phyloP scores from a whole-genome alignment of 2,329 filamentous ascomycete genomes.

The Paecilomyces formosus region DNA sequence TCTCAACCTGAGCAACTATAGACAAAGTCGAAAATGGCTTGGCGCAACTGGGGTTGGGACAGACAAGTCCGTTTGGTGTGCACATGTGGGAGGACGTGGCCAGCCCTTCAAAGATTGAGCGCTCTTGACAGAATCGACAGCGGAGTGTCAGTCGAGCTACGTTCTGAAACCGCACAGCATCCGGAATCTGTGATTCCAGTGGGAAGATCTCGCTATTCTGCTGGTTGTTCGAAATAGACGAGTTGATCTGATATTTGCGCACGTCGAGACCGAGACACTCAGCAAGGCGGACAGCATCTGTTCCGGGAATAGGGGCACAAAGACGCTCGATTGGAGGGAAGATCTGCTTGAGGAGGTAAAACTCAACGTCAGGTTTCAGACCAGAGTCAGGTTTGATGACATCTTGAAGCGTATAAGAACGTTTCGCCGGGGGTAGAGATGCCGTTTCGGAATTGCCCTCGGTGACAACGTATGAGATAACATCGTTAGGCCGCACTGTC shows the following conservation, averaged over 20 bases:
- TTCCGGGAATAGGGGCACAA: constrained; percentile 90
- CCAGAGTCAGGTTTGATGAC: constrained; percentile 68
- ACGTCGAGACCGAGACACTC: constrained; percentile 91
- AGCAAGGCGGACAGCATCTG: constrained; percentile 80
- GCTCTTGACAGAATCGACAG: constrained; percentile 71
- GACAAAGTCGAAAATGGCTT: constrained; percentile 61
- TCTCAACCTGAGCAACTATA: constrained; percentile 79
- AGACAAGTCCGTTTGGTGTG: constrained; percentile 67
- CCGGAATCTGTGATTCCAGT: constrained; percentile 88
- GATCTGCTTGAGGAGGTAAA: constrained; percentile 97
- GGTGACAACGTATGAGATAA: constrained; percentile 93
- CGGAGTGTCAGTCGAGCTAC: constrained; percentile 68
- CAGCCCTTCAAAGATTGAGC: constrained; percentile 71
- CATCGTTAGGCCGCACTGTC: constrained; percentile 82
- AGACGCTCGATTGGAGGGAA: constrained; percentile 96
- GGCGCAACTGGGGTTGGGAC: constrained; percentile 56
- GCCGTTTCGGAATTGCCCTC: constrained; percentile 55
- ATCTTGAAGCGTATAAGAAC: constrained; percentile 80
- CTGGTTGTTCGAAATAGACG: constrained; percentile 45
- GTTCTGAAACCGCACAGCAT: constrained; percentile 79
- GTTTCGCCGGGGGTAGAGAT: constrained; percentile 64
- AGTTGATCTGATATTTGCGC: constrained; percentile 71
- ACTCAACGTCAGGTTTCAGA: constrained; percentile 86
- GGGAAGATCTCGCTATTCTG: constrained; percentile 70
- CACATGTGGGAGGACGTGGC: constrained; percentile 51